phyloP scores from a whole-genome alignment of 148 eudicot species.

The Fagopyrum tataricum region DNA sequence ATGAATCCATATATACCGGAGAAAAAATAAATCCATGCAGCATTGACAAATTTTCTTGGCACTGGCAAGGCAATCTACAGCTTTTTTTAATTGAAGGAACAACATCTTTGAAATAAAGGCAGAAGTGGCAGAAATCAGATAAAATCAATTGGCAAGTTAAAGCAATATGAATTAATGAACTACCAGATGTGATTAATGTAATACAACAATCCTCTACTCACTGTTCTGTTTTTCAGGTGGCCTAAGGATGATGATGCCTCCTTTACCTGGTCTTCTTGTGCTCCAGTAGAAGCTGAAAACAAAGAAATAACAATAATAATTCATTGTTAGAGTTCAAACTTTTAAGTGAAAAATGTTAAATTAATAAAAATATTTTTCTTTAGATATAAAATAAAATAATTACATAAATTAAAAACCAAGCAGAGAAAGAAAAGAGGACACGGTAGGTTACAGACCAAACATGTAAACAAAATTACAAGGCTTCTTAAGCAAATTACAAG shows the following conservation, averaged over 20 bases:
- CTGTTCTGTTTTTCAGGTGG: conserved; percentile 46
- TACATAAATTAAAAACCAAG: neutral
- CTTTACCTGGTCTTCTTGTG: conserved; percentile 26
- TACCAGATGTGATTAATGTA: neutral
- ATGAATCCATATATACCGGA: neutral
- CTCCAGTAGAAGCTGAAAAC: conserved; percentile 29
- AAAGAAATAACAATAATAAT: neutral
- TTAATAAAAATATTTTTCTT: neutral
- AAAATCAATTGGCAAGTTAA: neutral
- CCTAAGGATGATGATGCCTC: conserved; percentile 39
- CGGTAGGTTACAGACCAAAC: neutral
- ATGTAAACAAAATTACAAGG: neutral
- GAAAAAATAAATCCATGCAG: neutral
- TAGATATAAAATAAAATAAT: neutral
- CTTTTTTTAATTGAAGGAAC: too few species aligned
- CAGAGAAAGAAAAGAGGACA: neutral
- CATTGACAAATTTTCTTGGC: neutral
- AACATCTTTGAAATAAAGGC: neutral
- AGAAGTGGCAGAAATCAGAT: neutral
- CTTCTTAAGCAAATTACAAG: neutral
- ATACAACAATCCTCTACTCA: conserved; percentile 19
- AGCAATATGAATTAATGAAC: neutral
- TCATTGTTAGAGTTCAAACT: neutral
- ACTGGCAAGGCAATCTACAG: neutral
- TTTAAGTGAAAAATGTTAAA: neutral